Percentiles rank a stretch among this genome's conserved stretches.
These are phyloP conservation scores for Kregervanrija delftensis DNA, from an alignment of 805 yeast species.

Conservation along the genomic window DNA sequence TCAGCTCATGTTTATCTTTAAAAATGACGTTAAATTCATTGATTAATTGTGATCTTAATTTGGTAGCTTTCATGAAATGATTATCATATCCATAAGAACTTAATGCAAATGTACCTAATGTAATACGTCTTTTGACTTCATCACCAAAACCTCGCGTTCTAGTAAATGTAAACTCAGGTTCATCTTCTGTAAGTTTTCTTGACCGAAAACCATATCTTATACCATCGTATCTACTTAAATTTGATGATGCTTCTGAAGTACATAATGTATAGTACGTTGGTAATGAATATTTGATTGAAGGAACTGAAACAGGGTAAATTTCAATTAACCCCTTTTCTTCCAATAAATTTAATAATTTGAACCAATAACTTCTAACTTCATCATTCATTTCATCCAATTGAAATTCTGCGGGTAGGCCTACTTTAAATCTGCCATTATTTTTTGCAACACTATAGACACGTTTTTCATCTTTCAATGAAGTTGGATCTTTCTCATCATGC, in stretches of 20 bases:
- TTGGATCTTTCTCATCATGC: slow-evolving; percentile 74
- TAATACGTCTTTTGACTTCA: slow-evolving; percentile 78
- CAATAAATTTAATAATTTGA: slow-evolving; percentile 36
- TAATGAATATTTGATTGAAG: slow-evolving; percentile 56
- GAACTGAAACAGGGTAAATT: slow-evolving; percentile 61
- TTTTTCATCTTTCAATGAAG: slow-evolving; percentile 38
- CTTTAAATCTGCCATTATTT: slow-evolving; percentile 24
- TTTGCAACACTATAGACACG: slow-evolving; percentile 23
- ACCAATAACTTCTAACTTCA: slow-evolving; percentile 42
- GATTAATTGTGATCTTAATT: slow-evolving; percentile 52
- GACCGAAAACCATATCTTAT: slow-evolving; percentile 69
- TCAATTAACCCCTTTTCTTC: slow-evolving; percentile 41
- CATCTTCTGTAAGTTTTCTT: slow-evolving; percentile 22
- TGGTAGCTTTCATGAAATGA: slow-evolving; percentile 72
- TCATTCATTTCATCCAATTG: slow-evolving; percentile 46
- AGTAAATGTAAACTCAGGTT: slow-evolving; percentile 42
- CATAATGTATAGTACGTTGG: slow-evolving; percentile 85
- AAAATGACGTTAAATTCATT: slow-evolving; percentile 64
- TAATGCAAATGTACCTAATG: slow-evolving; percentile 81
- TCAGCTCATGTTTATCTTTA: slow-evolving; percentile 37
- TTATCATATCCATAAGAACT: slow-evolving; percentile 67
- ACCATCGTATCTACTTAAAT: slow-evolving; percentile 86
- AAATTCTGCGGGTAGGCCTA: slow-evolving; percentile 76
- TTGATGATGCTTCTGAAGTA: slow-evolving; percentile 92
- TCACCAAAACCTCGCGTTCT: slow-evolving; percentile 64